These are phyloP conservation scores for Gliomastix tumulicola DNA, from an alignment of 2,329 filamentous ascomycete species.

Conservation along the genomic window DNA sequence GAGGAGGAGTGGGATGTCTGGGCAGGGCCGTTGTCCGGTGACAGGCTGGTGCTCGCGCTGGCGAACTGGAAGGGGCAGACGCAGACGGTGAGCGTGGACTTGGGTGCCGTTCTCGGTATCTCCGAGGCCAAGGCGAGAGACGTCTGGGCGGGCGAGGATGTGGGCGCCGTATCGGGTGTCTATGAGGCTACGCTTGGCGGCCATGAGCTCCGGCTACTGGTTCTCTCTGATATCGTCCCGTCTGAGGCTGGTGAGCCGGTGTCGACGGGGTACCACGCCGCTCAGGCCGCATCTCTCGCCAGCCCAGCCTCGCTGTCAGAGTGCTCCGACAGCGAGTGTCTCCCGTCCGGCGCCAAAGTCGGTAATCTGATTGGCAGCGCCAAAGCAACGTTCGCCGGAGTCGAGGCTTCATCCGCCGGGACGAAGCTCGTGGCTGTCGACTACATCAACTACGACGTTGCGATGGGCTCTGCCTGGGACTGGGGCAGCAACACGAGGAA, in stretches of 20 bases:
- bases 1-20: constrained; percentile 44
- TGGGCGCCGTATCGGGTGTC: constrained; percentile 19
- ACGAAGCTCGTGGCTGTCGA: constrained; percentile 36
- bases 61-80: constrained; percentile 42
- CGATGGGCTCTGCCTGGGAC: constrained; percentile 23
- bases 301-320: constrained; percentile 23
- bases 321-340: constrained; percentile 30
- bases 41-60: constrained; percentile 33
- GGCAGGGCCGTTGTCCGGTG: constrained; percentile 37
- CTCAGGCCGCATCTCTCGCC: constrained; percentile 22
- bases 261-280: constrained; percentile 29
- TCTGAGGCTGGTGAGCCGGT: no score
- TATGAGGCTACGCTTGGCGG: constrained; percentile 22
- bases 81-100: constrained; percentile 31
- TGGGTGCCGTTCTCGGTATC: constrained; percentile 31
- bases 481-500: constrained; percentile 41
- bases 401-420: constrained; percentile 18
- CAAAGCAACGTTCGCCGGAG: constrained; percentile 24
- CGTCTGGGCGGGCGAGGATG: constrained; percentile 29
- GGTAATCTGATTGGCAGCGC: constrained; percentile 24
- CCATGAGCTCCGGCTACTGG: constrained; percentile 30
- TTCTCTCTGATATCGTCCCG: constrained; percentile 28
- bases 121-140: constrained; percentile 27
- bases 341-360: constrained; percentile 34
- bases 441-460: constrained; percentile 46